A percentile compares a stretch with the other conserved stretches of the same genome.
phyloP scores from a whole-genome alignment of 2,329 filamentous ascomycete genomes.

The Aspergillus intermedius region DNA sequence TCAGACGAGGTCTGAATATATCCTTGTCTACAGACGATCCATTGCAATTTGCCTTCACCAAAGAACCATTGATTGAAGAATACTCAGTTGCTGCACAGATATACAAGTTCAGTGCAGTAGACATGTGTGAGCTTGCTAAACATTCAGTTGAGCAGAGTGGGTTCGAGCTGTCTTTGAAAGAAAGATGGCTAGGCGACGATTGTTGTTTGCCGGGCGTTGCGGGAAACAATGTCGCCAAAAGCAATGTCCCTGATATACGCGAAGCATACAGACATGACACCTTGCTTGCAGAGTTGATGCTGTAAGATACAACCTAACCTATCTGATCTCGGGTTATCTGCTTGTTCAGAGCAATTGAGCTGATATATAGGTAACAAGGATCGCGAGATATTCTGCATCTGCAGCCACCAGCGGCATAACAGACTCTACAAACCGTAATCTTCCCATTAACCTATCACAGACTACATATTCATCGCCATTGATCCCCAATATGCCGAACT shows the following conservation, averaged over 20 bases:
- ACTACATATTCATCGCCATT: neutral
- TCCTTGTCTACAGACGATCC: conserved; percentile 95
- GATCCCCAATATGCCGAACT: neutral
- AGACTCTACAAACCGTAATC: neutral
- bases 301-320: conserved; percentile 50
- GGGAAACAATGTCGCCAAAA: conserved; percentile 91
- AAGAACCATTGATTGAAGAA: conserved; percentile 95
- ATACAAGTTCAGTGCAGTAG: conserved; percentile 91
- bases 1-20: conserved; percentile 88
- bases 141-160: conserved; percentile 93
- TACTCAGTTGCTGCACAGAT: conserved; percentile 98
- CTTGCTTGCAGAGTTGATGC: conserved; percentile 69
- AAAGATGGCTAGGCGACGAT: conserved; percentile 78
- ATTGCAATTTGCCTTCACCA: conserved; percentile 95
- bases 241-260: conserved; percentile 88
- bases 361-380: neutral
- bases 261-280: conserved; percentile 88
- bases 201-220: conserved; percentile 71
- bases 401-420: neutral
- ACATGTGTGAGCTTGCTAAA: conserved; percentile 97
- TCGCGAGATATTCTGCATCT: neutral
- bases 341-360: neutral
- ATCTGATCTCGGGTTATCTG: neutral
- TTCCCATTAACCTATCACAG: neutral
- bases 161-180: conserved; percentile 82